These are phyloP conservation scores for Sarocladium oryzae DNA, from an alignment of 2,329 filamentous ascomycete genomes.

Conservation along the genomic window DNA sequence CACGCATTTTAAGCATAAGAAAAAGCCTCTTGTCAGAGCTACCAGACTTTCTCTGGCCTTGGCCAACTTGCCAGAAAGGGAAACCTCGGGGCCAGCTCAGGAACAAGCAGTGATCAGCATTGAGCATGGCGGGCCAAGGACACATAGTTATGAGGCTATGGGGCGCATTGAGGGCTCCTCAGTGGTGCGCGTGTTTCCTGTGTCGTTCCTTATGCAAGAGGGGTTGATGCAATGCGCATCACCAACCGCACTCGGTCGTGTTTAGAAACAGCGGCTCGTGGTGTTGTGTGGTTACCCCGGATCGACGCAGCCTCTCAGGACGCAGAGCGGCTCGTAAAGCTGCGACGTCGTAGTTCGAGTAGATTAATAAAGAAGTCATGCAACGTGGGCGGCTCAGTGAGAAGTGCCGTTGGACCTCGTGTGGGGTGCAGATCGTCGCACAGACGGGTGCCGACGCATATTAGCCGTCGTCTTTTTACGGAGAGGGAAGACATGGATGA, in stretches of 20 bases:
- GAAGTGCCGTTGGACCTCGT: not conserved
- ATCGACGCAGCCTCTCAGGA: not conserved
- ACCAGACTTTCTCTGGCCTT: not conserved
- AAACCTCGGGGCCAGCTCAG: not conserved
- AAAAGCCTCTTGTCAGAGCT: constrained; percentile 1
- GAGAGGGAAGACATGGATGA: not conserved
- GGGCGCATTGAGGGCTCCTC: not conserved
- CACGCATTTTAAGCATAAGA: constrained; percentile 3
- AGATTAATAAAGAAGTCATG: not conserved
- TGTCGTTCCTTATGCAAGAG: not conserved
- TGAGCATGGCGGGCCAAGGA: not conserved
- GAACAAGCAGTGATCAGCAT: not conserved
- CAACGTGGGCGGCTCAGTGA: not conserved
- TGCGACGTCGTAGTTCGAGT: constrained; percentile 1
- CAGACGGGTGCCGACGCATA: not conserved
- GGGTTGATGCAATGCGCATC: not conserved
- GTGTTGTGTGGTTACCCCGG: not conserved
- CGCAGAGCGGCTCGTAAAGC: not conserved
- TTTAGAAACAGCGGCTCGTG: not conserved
- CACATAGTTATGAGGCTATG: not conserved
- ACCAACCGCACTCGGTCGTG: not conserved
- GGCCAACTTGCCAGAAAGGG: not conserved
- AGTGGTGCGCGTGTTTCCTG: constrained; percentile 1
- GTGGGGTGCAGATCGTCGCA: constrained; percentile 3
- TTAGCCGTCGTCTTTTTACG: not conserved